phyloP scores from a whole-genome alignment of 148 eudicot genomes.

The Rhododendron ferrugineum region DNA sequence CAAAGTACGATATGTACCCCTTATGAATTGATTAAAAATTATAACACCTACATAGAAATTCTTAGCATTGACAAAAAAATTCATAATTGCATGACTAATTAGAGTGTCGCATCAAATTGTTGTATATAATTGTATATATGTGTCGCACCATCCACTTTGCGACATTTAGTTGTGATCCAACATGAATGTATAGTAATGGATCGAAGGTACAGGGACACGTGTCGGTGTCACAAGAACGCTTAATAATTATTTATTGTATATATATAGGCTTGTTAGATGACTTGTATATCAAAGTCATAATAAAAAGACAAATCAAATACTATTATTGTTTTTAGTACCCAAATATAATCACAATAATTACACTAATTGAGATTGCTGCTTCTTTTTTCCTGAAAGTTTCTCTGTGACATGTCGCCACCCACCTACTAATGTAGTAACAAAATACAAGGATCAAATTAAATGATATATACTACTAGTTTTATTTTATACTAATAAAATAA shows the following conservation, averaged over 20 bases:
- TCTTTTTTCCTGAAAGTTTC: not conserved
- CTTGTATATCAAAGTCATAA: not conserved
- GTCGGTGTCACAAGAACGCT: too few relatives aligned
- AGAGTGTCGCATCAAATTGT: not conserved
- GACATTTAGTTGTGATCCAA: too few relatives aligned
- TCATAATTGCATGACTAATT: too few relatives aligned
- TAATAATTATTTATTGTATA: too few relatives aligned
- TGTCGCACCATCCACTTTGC: not conserved
- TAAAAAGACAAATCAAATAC: too few relatives aligned
- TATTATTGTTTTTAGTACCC: too few relatives aligned
- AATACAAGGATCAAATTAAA: not conserved
- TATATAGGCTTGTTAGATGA: not conserved
- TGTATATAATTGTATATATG: too few relatives aligned
- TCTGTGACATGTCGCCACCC: not conserved
- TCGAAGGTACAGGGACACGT: too few relatives aligned
- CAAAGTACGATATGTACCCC: not conserved
- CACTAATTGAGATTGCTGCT: not conserved
- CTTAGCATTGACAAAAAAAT: too few relatives aligned
- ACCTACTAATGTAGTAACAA: not conserved
- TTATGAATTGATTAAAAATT: too few relatives aligned
- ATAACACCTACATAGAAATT: too few relatives aligned
- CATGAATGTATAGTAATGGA: too few relatives aligned
- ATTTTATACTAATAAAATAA: not conserved
- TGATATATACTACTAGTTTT: not conserved
- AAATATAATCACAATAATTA: not conserved